Evolutionary conservation across 2,329 filamentous ascomycete genomes (phyloP), one percentile per base, ranked within the genome.

Genomic region (Kalmusia sp.): DNA sequence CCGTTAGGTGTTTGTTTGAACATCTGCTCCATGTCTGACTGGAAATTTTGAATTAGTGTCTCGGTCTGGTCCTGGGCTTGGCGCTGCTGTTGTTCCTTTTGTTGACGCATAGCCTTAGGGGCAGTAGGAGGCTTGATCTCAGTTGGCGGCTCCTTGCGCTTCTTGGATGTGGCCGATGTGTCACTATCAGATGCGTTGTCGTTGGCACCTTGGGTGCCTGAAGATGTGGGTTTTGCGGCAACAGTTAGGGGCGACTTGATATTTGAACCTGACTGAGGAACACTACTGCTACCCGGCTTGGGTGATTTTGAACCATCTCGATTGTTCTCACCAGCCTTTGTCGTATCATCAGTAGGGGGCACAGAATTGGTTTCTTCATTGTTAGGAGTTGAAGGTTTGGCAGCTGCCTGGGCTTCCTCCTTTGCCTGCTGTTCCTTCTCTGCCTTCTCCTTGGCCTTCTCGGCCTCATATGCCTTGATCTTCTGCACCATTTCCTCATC

Each of bases 401-500:
- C 62, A 54, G 61, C 59, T 50, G 63, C 63, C 51, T 67, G 60
- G 45, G 65, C 67, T 51, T 70, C 67, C 51, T 67, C 68, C 45
- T 77, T 76, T 56, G 76, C 59, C 58, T 79, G 47, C 73, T 75
- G 49, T 54, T 76, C 71, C 52, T 77, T 77, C 28, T 70, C 63
- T 46, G 59, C 75, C 77, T 77, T 71, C 46, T 79, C 76, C 48
- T 67, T 68, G 22, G 72, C 69, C 63, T 79, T 80, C 58, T 85
- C 84, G 27, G 80, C 78, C 65, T 87, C 80, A 69, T 89, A 97
- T 33, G 84, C 84, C 77, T 91, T 90, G 61, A 96, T 91, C 76
- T 90, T 93, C 66, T 84, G 81, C 59, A 87, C 84, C 57, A 87
- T 85, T 64, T 95, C 91, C 62, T 91, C 89, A 77, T 98, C 92